Evolutionary conservation across 2,329 filamentous ascomycete species (phyloP), one percentile per base, ranked within the genome.

Genomic region (Rutstroemia sp.): DNA sequence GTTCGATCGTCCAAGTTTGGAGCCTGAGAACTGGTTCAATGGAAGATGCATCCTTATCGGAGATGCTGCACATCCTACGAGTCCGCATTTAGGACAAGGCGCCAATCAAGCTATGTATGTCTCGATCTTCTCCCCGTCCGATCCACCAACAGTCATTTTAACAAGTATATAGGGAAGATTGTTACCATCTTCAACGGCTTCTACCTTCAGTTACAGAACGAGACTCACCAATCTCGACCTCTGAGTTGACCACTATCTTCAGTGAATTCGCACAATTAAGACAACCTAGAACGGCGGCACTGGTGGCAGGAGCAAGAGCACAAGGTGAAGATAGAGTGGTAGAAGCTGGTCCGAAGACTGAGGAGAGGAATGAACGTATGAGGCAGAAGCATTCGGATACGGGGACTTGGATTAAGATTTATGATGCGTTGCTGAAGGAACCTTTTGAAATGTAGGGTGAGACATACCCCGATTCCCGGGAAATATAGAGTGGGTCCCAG

Each of bases 11-110:
- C 48, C 48, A 9, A 38, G 54, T 14, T 21, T 60, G 9, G 19
- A 37, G n/a, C 48, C 38, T 3, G 48, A 54, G 17, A 38, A 58
- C 9, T 58, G 56, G 71, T 68, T 58, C 41, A 67, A 60, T n/a
- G 72, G 81, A 2, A 58, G 64, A 17, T 63, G 61, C 27, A 70
- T 83, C 2, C 67, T 84, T 3, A 68, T 82, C 2, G 80, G 81
- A 5, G 80, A 83, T 65, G 79, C 79, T 2, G 79, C 78, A 0
- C 80, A 83, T 54, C 57, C 59, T 21, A 54, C 57, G 3, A 61
- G 57, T 56, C 59, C 59, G 6, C 59, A 61, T 57, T 48, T 59
- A 14, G 57, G 59, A 7, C 59, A 61, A 8, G 59, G 57, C 21
- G 59, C 51, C 5, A 61, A 60, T 41, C 59, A 61, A 27, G 57